A percentile compares a stretch with the other conserved stretches of the same genome.
phyloP scores from a whole-genome alignment of 805 yeast genomes.

The Yarrowia bubula region DNA sequence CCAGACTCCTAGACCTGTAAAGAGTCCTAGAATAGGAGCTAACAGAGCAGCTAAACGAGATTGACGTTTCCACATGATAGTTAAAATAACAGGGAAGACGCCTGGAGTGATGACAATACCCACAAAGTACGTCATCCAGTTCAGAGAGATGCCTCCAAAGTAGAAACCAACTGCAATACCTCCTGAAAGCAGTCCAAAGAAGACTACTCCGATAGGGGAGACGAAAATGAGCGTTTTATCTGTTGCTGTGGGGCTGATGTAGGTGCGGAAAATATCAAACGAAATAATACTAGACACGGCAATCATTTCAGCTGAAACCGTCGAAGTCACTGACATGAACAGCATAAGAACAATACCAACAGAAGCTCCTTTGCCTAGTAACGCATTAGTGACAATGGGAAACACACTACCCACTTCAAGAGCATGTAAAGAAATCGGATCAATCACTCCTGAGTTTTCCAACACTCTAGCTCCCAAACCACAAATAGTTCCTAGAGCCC shows the following conservation, averaged over 20 bases:
- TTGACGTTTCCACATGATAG: slow-evolving; percentile 52
- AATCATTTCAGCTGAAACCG: slow-evolving; percentile 45
- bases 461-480: slow-evolving; percentile 47
- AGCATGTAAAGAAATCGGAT: slow-evolving; percentile 71
- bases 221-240: slow-evolving; percentile 45
- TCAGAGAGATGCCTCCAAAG: slow-evolving; percentile 80
- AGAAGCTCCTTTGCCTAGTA: slow-evolving; percentile 83
- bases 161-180: slow-evolving; percentile 74
- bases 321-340: slow-evolving; percentile 45
- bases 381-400: slow-evolving; percentile 71
- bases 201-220: slow-evolving; percentile 47
- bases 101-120: slow-evolving; percentile 60
- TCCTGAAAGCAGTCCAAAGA: slow-evolving; percentile 54
- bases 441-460: slow-evolving; percentile 45
- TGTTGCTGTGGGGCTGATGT: slow-evolving; percentile 45
- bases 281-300: slow-evolving; percentile 46
- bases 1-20: slow-evolving; percentile 27
- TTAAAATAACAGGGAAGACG: slow-evolving; percentile 39
- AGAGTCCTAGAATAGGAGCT: slow-evolving; percentile 28
- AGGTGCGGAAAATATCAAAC: slow-evolving; percentile 49
- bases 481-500: slow-evolving; percentile 38
- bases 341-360: slow-evolving; percentile 55
- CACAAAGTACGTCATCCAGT: slow-evolving; percentile 59
- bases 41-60: slow-evolving; percentile 20
- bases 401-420: slow-evolving; percentile 62